phyloP scores from a whole-genome alignment of 352 stramenopile species.

The Phytopythium ostracodes region DNA sequence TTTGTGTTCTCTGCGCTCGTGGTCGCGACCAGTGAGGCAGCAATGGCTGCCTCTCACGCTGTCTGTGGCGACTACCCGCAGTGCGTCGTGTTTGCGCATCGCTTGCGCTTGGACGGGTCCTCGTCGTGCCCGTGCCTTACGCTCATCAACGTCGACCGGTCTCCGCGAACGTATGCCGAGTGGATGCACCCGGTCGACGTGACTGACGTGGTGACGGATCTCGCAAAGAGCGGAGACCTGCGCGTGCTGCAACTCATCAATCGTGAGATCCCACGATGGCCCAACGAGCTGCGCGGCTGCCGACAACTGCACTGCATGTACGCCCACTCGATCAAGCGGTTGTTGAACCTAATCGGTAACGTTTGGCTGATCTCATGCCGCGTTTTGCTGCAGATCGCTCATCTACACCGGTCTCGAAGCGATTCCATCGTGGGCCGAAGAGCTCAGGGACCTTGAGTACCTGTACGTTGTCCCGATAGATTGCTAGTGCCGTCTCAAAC shows the following conservation, averaged over 20 bases:
- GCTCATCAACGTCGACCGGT: constrained; percentile 18
- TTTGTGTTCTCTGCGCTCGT: constrained; percentile 7
- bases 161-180: constrained; percentile 19
- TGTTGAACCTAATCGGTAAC: not conserved
- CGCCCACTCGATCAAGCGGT: not conserved
- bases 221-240: constrained; percentile 18
- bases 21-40: not conserved
- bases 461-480: constrained; percentile 19
- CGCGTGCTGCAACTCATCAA: constrained; percentile 25
- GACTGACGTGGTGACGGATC: constrained; percentile 5
- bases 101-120: not conserved
- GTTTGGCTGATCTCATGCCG: not conserved
- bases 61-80: constrained; percentile 1
- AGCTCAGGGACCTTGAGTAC: constrained; percentile 31
- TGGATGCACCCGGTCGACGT: constrained; percentile 17
- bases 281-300: constrained; percentile 14
- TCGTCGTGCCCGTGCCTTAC: constrained; percentile 20
- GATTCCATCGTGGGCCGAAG: constrained; percentile 23
- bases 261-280: constrained; percentile 11
- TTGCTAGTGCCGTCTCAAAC: not conserved
- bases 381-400: constrained; percentile 16
- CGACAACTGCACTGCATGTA: constrained; percentile 2
- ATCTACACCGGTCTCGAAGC: constrained; percentile 21
- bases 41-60: not conserved
- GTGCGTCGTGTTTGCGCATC: constrained; percentile 10